Evolutionary conservation across 75 land plant species (phyloP), one percentile per base, ranked within the genome.

Genomic region (Sequoiadendron giganteum): DNA sequence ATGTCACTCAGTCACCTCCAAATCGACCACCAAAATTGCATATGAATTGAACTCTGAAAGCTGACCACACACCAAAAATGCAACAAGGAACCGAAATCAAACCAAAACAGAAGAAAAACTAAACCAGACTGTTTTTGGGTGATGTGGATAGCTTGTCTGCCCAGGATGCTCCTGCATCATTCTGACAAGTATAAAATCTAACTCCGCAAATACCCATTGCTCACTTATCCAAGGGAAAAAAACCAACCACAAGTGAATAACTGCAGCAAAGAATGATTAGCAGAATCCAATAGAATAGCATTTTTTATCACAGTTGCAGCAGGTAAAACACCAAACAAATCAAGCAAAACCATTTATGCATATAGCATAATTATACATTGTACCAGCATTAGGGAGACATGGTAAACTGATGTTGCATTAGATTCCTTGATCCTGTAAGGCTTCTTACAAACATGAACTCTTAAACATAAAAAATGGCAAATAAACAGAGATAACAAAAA

Each of bases 401-500:
- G 48, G 77, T 82, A 43, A 28, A 45, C 15, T 45, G 84, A 82
- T 82, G 30, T 45, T 82, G 30, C 84, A 75, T 34, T 28, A 25
- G 14, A 0, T 45, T 45, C 48, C n/a, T 28, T 43, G n/a, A 82
- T 25, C 47, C 28, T 82, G 15, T 30, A 32, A 75, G 3, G 39
- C 38, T 75, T 34, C 70, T 65, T 65, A 21, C 70, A 65, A 34
- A 34, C 39, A 75, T 75, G 8, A 65, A 34, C 77, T 75, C 38
- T 34, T 39, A 75, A 75, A 34, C 16, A 75, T 75, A 32, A 34
- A 34, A 75, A 75, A 75, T 11, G 39, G 77, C 39, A 75, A 75
- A 75, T 13, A 75, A 73, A 90, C 32, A 87, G 38, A 32, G 11
- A 30, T 88, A 61, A 79, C 30, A 36, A 86, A 86, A 21, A 18